These are phyloP conservation scores for Dactylorhiza incarnata DNA, from an alignment of 106 monocot genomes.

Conservation along the genomic window DNA sequence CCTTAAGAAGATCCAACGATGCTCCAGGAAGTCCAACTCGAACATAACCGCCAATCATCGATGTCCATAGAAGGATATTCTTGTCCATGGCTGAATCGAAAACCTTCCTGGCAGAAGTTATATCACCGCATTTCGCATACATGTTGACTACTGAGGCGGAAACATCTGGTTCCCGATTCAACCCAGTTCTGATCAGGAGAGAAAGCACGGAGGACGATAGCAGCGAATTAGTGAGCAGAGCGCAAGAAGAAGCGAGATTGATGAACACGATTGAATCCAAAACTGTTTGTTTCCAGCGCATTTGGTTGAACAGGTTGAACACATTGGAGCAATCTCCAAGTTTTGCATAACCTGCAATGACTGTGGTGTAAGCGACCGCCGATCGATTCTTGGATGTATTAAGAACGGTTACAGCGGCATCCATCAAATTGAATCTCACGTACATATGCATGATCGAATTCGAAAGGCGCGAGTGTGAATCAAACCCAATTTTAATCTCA, in stretches of 20 bases:
- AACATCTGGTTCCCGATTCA: constrained; percentile 2
- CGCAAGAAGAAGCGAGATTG: constrained; percentile 20
- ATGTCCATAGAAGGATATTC: constrained; percentile 42
- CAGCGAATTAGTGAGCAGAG: background rate
- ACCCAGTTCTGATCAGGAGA: constrained; percentile 25
- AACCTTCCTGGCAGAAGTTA: constrained; percentile 21
- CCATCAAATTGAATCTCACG: constrained; percentile 17
- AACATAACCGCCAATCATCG: constrained; percentile 42
- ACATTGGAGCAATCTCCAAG: constrained; percentile 21
- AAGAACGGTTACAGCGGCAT: constrained; percentile 20
- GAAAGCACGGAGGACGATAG: constrained; percentile 16
- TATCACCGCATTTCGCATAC: constrained; percentile 31
- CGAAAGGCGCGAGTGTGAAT: constrained; percentile 12
- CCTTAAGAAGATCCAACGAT: constrained; percentile 30
- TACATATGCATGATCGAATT: constrained; percentile 37
- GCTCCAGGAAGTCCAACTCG: constrained; percentile 7
- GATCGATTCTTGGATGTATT: constrained; percentile 22
- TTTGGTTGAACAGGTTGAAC: constrained; percentile 27
- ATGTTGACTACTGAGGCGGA: constrained; percentile 22
- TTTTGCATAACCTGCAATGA: constrained; percentile 24
- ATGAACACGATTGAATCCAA: constrained; percentile 24
- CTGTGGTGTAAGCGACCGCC: constrained; percentile 26
- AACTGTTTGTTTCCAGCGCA: constrained; percentile 4
- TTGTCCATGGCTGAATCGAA: constrained; percentile 25
- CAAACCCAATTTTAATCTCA: constrained; percentile 32